These are phyloP conservation scores for Petasospora fabianii DNA, from an alignment of 1,139 yeast genomes.

Conservation along the genomic window DNA sequence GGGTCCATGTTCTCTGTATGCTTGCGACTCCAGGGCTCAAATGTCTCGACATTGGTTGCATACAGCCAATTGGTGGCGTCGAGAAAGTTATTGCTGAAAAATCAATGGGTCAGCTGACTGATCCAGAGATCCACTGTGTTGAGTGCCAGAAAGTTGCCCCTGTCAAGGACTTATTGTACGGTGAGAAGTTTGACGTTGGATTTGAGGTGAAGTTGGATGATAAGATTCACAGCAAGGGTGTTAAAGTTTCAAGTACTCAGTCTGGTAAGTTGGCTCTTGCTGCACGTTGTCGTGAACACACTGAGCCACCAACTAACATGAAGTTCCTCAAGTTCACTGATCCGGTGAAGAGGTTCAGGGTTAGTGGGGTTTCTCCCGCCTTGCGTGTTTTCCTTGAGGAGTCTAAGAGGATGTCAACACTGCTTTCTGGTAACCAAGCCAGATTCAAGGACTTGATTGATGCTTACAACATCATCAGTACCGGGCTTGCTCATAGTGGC, in stretches of 20 bases:
- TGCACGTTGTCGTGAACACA: constrained; percentile 41
- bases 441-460: constrained; percentile 13
- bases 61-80: constrained; percentile 44
- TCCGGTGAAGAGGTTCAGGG: constrained; percentile 35
- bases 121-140: constrained; percentile 5
- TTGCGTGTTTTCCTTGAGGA: constrained; percentile 39
- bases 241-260: constrained; percentile 27
- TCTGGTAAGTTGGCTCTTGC: constrained; percentile 42
- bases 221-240: constrained; percentile 27
- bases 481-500: neutral
- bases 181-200: constrained; percentile 10
- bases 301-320: constrained; percentile 9
- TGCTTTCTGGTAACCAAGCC: constrained; percentile 17
- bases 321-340: constrained; percentile 30
- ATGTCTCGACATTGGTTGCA: constrained; percentile 37
- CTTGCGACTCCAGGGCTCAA: constrained; percentile 43
- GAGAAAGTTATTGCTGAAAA: constrained; percentile 7
- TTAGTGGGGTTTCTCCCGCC: constrained; percentile 32
- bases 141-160: constrained; percentile 10
- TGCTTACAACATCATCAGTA: constrained; percentile 1
- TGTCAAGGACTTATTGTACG: constrained; percentile 3
- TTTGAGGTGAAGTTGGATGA: constrained; percentile 26
- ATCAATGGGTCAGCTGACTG: neutral
- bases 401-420: constrained; percentile 15
- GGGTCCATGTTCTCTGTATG: constrained; percentile 85